phyloP scores from a whole-genome alignment of 1,284 basidiomycete genomes.

The Xerocomus amazonicus region DNA sequence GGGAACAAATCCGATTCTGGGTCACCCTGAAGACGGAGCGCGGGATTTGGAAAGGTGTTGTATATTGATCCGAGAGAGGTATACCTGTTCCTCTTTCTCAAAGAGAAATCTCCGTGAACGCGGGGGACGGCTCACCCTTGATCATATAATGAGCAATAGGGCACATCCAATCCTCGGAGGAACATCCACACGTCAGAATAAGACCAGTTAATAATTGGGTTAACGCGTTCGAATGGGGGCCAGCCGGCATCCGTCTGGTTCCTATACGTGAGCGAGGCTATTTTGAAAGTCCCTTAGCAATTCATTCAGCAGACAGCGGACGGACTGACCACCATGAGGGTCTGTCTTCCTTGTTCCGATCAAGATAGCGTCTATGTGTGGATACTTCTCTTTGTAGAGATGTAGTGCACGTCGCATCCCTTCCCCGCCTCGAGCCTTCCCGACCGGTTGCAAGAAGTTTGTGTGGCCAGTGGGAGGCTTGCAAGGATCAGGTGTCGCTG shows the following conservation, averaged over 20 bases:
- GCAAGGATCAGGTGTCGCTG: conserved; percentile 14
- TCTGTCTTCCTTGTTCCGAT: conserved; percentile 87
- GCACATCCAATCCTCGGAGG: conserved; percentile 69
- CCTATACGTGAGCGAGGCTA: conserved; percentile 65
- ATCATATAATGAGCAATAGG: conserved; percentile 90
- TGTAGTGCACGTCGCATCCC: conserved; percentile 83
- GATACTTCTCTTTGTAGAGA: conserved; percentile 66
- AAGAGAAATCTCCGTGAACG: neutral
- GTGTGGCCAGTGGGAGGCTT: neutral
- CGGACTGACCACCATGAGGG: conserved; percentile 83
- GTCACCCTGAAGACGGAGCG: conserved; percentile 48
- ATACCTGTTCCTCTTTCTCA: conserved; percentile 54
- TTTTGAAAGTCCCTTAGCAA: conserved; percentile 2
- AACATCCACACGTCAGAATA: conserved; percentile 91
- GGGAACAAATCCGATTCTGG: conserved; percentile 13
- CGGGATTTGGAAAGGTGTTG: conserved; percentile 92
- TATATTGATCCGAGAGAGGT: conserved; percentile 94
- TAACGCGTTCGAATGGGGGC: conserved; percentile 88
- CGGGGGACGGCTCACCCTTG: conserved; percentile 62
- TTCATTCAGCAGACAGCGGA: neutral
- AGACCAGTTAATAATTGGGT: conserved; percentile 95
- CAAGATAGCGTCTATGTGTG: conserved; percentile 74
- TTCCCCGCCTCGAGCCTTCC: conserved; percentile 59
- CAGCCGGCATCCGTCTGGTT: conserved; percentile 85
- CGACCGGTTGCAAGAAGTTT: conserved; percentile 32